Evolutionary conservation across 345 rosid genomes (phyloP), one percentile per base, ranked within the genome.

Genomic region (Mallotus nudiflorus): DNA sequence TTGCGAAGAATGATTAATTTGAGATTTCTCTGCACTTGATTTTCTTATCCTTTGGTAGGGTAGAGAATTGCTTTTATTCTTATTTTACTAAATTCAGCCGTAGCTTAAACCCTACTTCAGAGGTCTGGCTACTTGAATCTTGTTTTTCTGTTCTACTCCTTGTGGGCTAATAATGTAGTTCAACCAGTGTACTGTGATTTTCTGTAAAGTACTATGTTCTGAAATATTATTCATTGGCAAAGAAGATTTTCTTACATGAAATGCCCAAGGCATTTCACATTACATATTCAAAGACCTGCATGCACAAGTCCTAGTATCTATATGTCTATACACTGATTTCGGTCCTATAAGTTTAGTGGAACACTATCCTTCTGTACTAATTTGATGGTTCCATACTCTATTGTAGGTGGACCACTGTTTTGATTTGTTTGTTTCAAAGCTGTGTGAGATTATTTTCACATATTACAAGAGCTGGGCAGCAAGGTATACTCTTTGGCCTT

Each of bases 401-500:
- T 68, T 75, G 59, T 73, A 94, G 99, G 99, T 92, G 84, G 99
- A 95, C 75, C 97, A 90, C 78, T 91, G 99, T 79, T 92, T 95
- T 81, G 98, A 95, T 79, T 81, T 92, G 77, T 95, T 95, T 80
- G 97, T 90, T 71, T 82, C 92, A 72, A 92, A 83, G 73, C 85
- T 95, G 51, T 85, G 86, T 63, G 98, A 95, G 71, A 86, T 84
- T 82, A 85, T 89, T 68, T 89, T 90, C 91, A 89, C 96, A 46
- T 90, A 89, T 81, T 92, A 92, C 88, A 95, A 95, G 85, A 92
- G 98, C 82, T 88, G 99, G 98, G 91, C 97, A 18, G 96, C 98
- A 65, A 95, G 97, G 99, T 95, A 84, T 69, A 53, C 40, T n/a
- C n/a, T n/a, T n/a, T n/a, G n/a, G n/a, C 15, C 60, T 69, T 64